Evolutionary conservation across 169 alveolate species (phyloP).

Genomic region (Eimeria maxima): DNA sequence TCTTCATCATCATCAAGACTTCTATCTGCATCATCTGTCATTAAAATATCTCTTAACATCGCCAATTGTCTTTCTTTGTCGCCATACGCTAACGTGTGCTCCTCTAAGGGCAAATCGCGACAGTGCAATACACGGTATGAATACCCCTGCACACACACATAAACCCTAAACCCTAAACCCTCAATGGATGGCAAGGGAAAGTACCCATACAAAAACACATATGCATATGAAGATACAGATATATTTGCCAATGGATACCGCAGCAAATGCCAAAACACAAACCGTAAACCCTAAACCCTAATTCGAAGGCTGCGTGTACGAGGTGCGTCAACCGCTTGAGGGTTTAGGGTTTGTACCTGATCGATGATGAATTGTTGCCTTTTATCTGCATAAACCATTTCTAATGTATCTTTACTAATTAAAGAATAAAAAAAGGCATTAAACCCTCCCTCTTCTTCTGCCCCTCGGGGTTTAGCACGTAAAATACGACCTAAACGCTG

Average conservation of each 20-base stretch:
- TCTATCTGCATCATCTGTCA: constrained; percentile 73
- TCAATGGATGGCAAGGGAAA: neutral
- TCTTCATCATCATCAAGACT: constrained; percentile 82
- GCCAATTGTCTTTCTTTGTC: constrained; percentile 67
- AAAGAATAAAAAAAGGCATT: constrained; percentile 99
- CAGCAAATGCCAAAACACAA: no score
- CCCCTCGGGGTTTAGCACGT: constrained; percentile 97
- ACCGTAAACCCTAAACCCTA: no score
- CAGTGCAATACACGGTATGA: constrained; percentile 82
- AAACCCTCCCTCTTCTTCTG: constrained; percentile 83
- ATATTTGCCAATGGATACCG: no score
- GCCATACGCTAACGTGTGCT: constrained; percentile 69
- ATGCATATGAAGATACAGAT: neutral
- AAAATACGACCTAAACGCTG: constrained; percentile 99
- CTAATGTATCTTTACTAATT: constrained; percentile 98
- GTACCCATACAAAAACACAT: neutral
- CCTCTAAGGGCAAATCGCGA: constrained; percentile 73
- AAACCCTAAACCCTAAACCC: no score
- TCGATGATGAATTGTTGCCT: constrained; percentile 98
- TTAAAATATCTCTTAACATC: constrained; percentile 68
- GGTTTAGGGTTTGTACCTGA: constrained; percentile 89
- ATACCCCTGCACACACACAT: constrained; percentile 54
- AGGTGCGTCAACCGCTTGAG: no score
- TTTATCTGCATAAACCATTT: constrained; percentile 97
- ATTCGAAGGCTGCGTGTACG: no score